These are phyloP conservation scores for Przewalskia tangutica DNA, from an alignment of 257 asterid genomes.

Conservation along the genomic window DNA sequence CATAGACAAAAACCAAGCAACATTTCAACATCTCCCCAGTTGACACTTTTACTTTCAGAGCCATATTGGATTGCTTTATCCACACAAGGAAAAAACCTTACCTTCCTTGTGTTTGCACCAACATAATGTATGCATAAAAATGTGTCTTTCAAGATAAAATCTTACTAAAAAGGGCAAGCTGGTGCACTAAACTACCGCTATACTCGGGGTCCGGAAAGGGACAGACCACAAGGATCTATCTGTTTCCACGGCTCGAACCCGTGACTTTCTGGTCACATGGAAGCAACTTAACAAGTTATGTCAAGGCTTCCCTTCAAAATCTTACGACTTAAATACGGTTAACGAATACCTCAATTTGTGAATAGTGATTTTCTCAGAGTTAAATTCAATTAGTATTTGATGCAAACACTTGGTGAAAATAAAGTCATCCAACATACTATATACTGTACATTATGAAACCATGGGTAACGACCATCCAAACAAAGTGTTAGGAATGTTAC, in stretches of 20 bases:
- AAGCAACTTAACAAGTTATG: too few relatives aligned
- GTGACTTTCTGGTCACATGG: too few relatives aligned
- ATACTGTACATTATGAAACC: too few relatives aligned
- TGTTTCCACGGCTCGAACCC: too few relatives aligned
- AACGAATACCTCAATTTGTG: not conserved
- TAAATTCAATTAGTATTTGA: slow-evolving; percentile 16
- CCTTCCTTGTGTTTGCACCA: not conserved
- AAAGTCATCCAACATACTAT: not conserved
- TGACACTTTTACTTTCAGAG: not conserved
- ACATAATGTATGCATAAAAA: not conserved
- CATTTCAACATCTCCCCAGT: not conserved
- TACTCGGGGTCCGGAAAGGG: too few relatives aligned
- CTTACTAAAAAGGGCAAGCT: too few relatives aligned
- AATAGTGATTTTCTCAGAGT: not conserved
- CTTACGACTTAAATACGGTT: not conserved
- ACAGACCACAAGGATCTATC: too few relatives aligned
- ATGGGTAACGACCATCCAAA: too few relatives aligned
- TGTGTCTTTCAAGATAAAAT: not conserved
- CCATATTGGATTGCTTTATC: not conserved
- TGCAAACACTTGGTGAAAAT: not conserved
- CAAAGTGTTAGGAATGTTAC: slow-evolving; percentile 19
- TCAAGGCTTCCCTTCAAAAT: not conserved
- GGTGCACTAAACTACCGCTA: too few relatives aligned
- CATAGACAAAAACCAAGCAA: not conserved
- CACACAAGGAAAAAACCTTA: not conserved